These are phyloP conservation scores for Cystobasidium ongulense DNA, from an alignment of 768 basidiomycete species.

Conservation along the genomic window DNA sequence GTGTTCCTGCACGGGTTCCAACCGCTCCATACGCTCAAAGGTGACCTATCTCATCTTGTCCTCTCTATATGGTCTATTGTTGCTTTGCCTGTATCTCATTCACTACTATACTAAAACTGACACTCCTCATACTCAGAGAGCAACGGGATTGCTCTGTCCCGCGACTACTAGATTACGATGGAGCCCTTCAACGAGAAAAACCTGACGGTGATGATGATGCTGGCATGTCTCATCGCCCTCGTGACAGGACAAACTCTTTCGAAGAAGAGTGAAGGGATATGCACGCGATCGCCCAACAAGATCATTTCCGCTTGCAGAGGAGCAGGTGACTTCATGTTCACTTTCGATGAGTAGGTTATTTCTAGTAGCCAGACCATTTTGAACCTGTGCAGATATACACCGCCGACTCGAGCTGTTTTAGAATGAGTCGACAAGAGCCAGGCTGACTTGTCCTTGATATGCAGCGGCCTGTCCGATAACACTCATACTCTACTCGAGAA, in stretches of 20 bases:
- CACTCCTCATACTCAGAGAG: too few species aligned
- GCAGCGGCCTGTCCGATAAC: not conserved
- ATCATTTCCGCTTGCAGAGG: not conserved
- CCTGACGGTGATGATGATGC: not conserved
- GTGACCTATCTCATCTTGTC: too few species aligned
- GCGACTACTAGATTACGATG: too few species aligned
- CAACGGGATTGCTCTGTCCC: too few species aligned
- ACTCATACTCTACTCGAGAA: constrained; percentile 48
- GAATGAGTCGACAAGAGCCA: too few species aligned
- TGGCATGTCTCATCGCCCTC: not conserved
- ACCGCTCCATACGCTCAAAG: too few species aligned
- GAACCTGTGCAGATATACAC: not conserved
- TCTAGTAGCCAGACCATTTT: not conserved
- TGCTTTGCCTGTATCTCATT: too few species aligned
- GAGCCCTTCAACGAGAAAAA: too few species aligned
- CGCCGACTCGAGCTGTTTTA: too few species aligned
- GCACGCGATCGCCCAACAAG: not conserved
- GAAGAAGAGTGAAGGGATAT: not conserved
- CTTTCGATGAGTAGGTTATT: not conserved
- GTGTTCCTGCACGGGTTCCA: too few species aligned
- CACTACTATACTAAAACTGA: too few species aligned
- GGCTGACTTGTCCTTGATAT: not conserved
- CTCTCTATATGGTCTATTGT: too few species aligned
- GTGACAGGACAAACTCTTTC: not conserved
- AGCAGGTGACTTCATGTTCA: not conserved